Base-by-base conservation (phyloP, 2,329 filamentous ascomycete genomes). In the Phoma sp. region DNA sequence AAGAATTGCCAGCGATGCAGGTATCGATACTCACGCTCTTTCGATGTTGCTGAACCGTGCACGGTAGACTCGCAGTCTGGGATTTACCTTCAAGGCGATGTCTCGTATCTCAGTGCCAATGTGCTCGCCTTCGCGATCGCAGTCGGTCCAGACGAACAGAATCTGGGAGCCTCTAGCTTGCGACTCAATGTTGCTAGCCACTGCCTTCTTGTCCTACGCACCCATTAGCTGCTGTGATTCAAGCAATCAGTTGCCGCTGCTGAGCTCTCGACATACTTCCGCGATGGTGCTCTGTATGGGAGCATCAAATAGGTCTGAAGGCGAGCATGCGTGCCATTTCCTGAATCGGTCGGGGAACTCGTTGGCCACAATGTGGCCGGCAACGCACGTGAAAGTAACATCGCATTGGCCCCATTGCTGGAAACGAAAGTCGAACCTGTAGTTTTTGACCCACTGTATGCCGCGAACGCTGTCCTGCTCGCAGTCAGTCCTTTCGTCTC, bases 71-170 rank as follows among this genome's bases (percentile, higher is more conserved):
- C 92, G 83, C 37, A 99, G 87, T 1, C 80, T 80, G 9, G 82
- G 76, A 61, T 97, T 98, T 9, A 85, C 88, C 68, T 87, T 86
- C 41, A 82, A 80, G 5, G 95, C 95, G 55, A 94, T 88, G 47
- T 90, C 85, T 39, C 92, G 88, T 57, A 99, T 94, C 74, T 99
- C 94, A 35, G 89, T 84, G 6, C 95, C 95, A 64, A 99, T 99
- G 71, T 98, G 90, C 74, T 99, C 95, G 32, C 95, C 95, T 81
- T 99, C 95, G 51, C 93, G 87, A 81, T 99, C 95, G 76, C 95
- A 98, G 82, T 99, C 95, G 0, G 95, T 99, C 95, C 95, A 99
- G 66, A 99, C 97, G 75, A 96, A 94, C 29, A 99, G 81, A 12
- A 88, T 86, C 51, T 82, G 84, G n/a, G 87, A 83, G 71, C 84